These are phyloP conservation scores for Verbascum thapsus DNA, from an alignment of 257 asterid species.

Conservation along the genomic window DNA sequence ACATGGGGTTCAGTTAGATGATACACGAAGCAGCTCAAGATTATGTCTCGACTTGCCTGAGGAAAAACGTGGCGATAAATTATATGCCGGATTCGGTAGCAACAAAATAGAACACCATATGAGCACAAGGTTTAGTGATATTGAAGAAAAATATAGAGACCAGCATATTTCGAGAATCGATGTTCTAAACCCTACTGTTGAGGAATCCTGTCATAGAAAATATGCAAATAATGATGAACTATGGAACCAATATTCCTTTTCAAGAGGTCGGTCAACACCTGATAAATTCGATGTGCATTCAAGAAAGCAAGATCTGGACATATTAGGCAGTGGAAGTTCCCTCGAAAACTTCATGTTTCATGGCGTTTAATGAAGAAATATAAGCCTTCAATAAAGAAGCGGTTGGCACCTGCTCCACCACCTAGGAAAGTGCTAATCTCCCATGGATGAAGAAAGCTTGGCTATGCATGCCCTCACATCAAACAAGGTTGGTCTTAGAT, in stretches of 20 bases:
- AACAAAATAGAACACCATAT: conserved; percentile 23
- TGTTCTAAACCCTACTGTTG: conserved; percentile 28
- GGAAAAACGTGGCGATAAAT: conserved; percentile 36
- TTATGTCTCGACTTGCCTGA: conserved; percentile 39
- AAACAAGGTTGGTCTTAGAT: conserved; percentile 45
- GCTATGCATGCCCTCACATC: conserved; percentile 63
- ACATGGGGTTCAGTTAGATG: conserved; percentile 40
- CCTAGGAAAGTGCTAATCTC: conserved; percentile 36
- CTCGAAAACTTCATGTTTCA: conserved; percentile 49
- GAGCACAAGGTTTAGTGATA: conserved; percentile 33
- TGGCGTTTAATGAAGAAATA: conserved; percentile 40
- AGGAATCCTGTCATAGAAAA: conserved; percentile 39
- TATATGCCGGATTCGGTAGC: conserved; percentile 38
- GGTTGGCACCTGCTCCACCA: conserved; percentile 50
- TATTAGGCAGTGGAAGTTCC: conserved; percentile 43
- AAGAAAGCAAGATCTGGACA: conserved; percentile 39
- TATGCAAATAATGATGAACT: conserved; percentile 36
- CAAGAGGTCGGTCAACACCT: conserved; percentile 30
- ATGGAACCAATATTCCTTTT: conserved; percentile 39
- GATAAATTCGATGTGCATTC: conserved; percentile 34
- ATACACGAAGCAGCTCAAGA: conserved; percentile 40
- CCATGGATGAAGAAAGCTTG: conserved; percentile 68
- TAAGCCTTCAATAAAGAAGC: conserved; percentile 52
- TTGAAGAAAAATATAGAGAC: conserved; percentile 45
- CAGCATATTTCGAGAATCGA: conserved; percentile 38